Conservation (phyloP, 1,284 basidiomycete genomes). For the Fomitopsis betulina region DNA sequence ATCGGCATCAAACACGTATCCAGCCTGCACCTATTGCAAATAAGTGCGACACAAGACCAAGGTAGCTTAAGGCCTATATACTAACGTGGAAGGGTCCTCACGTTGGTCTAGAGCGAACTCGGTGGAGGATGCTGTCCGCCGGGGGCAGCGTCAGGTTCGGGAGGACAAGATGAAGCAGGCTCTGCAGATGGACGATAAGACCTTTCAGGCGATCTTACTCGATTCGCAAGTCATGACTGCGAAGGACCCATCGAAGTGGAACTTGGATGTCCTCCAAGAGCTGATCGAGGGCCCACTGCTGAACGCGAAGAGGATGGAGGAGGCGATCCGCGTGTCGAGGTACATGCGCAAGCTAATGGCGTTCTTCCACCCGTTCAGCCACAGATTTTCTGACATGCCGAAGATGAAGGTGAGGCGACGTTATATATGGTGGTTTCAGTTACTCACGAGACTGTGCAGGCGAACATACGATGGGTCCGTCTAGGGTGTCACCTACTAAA, state of each 20-base stretch:
- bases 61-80: slow-evolving; percentile 34
- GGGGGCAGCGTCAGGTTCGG: slow-evolving; percentile 89
- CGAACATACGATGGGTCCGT: slow-evolving; percentile 79
- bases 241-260: slow-evolving; percentile 93
- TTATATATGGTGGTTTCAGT: background rate
- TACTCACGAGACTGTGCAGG: slow-evolving; percentile 34
- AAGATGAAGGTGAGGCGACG: slow-evolving; percentile 55
- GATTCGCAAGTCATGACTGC: slow-evolving; percentile 80
- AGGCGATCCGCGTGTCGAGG: slow-evolving; percentile 87
- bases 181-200: slow-evolving; percentile 91
- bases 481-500: slow-evolving; percentile 80
- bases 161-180: slow-evolving; percentile 85
- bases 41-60: slow-evolving; percentile 51
- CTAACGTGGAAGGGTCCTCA: background rate
- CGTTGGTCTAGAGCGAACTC: slow-evolving; percentile 66
- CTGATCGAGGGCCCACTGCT: slow-evolving; percentile 90
- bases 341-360: slow-evolving; percentile 85
- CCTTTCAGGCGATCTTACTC: slow-evolving; percentile 78
- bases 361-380: slow-evolving; percentile 90
- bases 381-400: slow-evolving; percentile 82
- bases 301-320: slow-evolving; percentile 92
- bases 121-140: slow-evolving; percentile 79
- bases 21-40: slow-evolving; percentile 42
- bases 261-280: slow-evolving; percentile 84
- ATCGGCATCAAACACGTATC: slow-evolving; percentile 74